Conservation (phyloP, 148 eudicot species). For the Selenicereus undatus region DNA sequence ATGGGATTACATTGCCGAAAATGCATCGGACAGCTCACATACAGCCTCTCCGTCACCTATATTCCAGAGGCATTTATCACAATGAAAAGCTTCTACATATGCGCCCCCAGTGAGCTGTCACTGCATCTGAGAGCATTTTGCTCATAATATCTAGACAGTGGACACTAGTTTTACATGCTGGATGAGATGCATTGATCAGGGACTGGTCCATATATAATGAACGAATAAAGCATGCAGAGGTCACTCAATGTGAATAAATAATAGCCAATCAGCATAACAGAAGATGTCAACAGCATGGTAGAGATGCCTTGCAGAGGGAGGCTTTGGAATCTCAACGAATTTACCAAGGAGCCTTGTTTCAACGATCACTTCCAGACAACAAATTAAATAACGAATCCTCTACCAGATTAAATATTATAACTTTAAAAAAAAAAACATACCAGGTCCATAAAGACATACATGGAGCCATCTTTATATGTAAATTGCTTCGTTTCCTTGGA, state of each 20-base stretch:
- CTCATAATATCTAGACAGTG: no score
- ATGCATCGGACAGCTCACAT: no score
- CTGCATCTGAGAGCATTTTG: no score
- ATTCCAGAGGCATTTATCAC: no score
- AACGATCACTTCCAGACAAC: neutral
- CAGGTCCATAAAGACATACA: slow-evolving; percentile 90
- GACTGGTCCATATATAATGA: neutral
- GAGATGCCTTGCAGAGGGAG: no score
- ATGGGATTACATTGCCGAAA: no score
- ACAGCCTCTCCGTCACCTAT: no score
- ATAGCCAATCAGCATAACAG: neutral
- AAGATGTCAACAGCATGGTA: neutral
- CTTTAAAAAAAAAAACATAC: slow-evolving; percentile 31
- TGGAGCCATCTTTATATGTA: slow-evolving; percentile 84
- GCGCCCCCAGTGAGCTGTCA: no score
- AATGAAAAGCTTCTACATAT: no score
- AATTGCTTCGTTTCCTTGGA: slow-evolving; percentile 89
- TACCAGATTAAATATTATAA: neutral
- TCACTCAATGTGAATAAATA: neutral
- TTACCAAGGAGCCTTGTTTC: neutral
- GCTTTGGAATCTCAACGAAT: neutral
- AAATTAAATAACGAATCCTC: no score
- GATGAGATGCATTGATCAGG: neutral
- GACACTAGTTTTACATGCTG: neutral
- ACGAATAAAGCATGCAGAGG: neutral